phyloP scores from a whole-genome alignment of 2,329 filamentous ascomycete species.

The Colletotrichum limetticola region DNA sequence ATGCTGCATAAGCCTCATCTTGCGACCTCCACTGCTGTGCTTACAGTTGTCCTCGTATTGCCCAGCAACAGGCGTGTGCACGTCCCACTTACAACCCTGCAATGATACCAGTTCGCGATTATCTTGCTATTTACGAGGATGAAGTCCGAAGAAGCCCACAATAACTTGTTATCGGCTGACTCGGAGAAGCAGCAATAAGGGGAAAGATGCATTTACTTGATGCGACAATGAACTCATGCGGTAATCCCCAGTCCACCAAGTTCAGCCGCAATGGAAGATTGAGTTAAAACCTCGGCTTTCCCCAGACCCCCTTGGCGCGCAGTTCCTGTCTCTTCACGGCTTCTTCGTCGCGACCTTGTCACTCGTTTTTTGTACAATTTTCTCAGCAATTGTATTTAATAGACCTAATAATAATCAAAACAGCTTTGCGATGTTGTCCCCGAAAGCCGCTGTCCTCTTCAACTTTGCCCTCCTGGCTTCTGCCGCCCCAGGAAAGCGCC shows the following conservation, averaged over 20 bases:
- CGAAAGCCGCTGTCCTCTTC: constrained; percentile 20
- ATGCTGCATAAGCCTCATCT: constrained; percentile 2
- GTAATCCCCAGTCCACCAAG: constrained; percentile 5
- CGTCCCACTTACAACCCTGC: constrained; percentile 18
- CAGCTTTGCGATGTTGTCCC: constrained; percentile 17
- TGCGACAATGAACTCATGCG: constrained; percentile 11
- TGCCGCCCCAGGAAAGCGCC: constrained; percentile 31
- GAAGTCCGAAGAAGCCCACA: constrained; percentile 23
- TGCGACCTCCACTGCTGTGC: constrained; percentile 1
- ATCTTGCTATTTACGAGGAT: constrained; percentile 10
- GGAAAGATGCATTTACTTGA: constrained; percentile 7
- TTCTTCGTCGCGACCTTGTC: constrained; percentile 8
- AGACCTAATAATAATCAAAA: constrained; percentile 25
- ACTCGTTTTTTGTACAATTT: constrained; percentile 11
- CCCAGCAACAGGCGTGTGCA: constrained; percentile 21
- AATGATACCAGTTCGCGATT: not conserved
- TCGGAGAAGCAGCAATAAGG: constrained; percentile 6
- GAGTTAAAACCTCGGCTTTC: constrained; percentile 16
- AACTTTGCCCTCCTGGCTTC: constrained; percentile 29
- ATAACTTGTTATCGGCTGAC: constrained; percentile 6
- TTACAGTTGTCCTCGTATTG: constrained; percentile 14
- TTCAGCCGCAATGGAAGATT: not conserved
- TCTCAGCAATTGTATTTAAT: not conserved
- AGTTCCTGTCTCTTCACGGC: not conserved
- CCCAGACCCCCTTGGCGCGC: not conserved